Base-by-base conservation (phyloP, 2,329 filamentous ascomycete genomes). In the Colletotrichum orbiculare region DNA sequence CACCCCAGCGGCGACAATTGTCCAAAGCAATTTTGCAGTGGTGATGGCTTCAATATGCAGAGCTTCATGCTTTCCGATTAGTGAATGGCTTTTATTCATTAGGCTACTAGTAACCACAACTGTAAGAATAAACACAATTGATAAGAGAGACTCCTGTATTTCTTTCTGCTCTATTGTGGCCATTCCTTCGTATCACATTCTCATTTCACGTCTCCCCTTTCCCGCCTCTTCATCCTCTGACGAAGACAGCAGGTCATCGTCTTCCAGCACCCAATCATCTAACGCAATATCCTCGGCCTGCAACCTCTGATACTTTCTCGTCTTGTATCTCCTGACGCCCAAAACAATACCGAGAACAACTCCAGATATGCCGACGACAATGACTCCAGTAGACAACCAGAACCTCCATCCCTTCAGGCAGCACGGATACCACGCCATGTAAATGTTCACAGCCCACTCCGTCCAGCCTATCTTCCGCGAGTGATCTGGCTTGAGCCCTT, bases 221-320 rank as follows among this genome's bases (percentile, higher is more conserved):
- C 25, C 34, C 13, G 8, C 11, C 12, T 49, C 42, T 2, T 57
- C 58, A 9, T 64, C 61, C 9, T 64, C 62, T 15, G 62, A 54
- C 3, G 62, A 62, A 5, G 62, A 53, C 2, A 65, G 12, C 13
- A 65, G 11, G 3, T 50, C 37, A 2, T 54, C 64, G 6, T 64
- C 64, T 12, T 66, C 64, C 11, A 64, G 17, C 2, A 17, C 48
- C 0, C 69, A 88, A 17, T 85, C 83, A 4, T 73, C 68, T 64
- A 74, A 54, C 12, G 43, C 57, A 42, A 74, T 73, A 47, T 73
- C 71, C 4, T 73, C 71, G 2, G 10, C 62, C 11, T 53, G 67
- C 12, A 74, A 12, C 37, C 57, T 71, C 2, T 33, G 71, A 45
- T 74, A 74, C 2, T 50, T 55, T n/a, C 57, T 54, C 6, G 48